Conservation (phyloP, 208 protist genomes). For the Polymyxa betae region DNA sequence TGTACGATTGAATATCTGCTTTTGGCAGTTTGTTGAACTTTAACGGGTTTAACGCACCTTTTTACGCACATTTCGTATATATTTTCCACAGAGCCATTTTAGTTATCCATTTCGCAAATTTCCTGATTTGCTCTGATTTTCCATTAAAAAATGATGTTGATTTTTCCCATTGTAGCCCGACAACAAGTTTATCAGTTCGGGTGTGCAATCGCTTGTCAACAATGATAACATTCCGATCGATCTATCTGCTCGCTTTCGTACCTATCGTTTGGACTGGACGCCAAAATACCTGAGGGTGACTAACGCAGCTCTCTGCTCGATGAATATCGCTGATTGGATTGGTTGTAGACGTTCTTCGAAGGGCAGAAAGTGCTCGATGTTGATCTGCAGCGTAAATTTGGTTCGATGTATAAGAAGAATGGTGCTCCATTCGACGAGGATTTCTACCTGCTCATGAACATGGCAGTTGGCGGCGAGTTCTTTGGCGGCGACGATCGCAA, state of each 20-base stretch:
- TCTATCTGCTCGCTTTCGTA: not conserved
- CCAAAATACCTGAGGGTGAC: not conserved
- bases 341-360: conserved; percentile 27
- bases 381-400: not conserved
- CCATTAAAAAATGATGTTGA: too few relatives aligned
- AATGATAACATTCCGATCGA: conserved; percentile 11
- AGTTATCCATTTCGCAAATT: too few relatives aligned
- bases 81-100: too few relatives aligned
- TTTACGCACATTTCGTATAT: too few relatives aligned
- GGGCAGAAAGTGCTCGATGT: conserved; percentile 44
- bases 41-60: too few relatives aligned
- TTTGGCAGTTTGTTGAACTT: not conserved
- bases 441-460: conserved; percentile 65
- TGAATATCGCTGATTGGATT: not conserved
- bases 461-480: conserved; percentile 59
- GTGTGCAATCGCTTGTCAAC: conserved; percentile 28
- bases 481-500: not conserved
- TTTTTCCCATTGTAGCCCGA: not conserved
- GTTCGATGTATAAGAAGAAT: not conserved
- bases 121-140: too few relatives aligned
- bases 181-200: conserved; percentile 45
- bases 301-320: not conserved
- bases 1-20: not conserved
- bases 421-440: conserved; percentile 64
- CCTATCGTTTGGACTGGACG: conserved; percentile 41